phyloP scores from a whole-genome alignment of 495 filamentous ascomycete species.

The Aspergillus conjunctus region DNA sequence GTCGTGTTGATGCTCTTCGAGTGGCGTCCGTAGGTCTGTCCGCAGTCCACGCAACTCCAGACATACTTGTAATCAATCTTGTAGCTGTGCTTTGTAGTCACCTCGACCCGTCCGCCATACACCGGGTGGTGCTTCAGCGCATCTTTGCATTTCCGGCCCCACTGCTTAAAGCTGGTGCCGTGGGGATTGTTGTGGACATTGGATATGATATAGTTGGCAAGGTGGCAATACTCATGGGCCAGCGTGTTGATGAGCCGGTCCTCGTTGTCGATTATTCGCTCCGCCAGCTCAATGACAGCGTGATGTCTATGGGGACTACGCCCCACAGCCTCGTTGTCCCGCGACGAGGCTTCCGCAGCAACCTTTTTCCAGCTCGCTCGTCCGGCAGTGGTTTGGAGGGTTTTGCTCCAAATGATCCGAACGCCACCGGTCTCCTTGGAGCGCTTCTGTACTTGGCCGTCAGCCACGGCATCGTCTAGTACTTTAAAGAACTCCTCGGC shows the following conservation, averaged over 20 bases:
- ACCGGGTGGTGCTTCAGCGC: conserved; percentile 45
- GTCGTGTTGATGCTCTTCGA: conserved; percentile 74
- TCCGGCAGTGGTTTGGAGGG: conserved; percentile 83
- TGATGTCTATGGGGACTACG: conserved; percentile 50
- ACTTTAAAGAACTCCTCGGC: conserved; percentile 69
- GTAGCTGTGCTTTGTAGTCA: conserved; percentile 87
- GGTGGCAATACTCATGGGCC: conserved; percentile 94
- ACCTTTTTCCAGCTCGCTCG: conserved; percentile 72
- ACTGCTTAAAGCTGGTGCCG: conserved; percentile 79
- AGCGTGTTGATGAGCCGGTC: conserved; percentile 81
- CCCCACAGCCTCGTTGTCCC: conserved; percentile 1
- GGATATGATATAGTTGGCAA: conserved; percentile 82
- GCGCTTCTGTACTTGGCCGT: conserved; percentile 60
- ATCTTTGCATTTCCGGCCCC: conserved; percentile 53
- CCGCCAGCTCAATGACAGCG: conserved; percentile 83
- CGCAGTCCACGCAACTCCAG: conserved; percentile 78
- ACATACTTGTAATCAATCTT: conserved; percentile 87
- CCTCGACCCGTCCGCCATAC: conserved; percentile 60
- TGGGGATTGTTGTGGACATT: conserved; percentile 71
- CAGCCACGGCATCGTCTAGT: conserved; percentile 69
- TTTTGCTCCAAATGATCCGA: conserved; percentile 79
- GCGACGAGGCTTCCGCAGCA: conserved; percentile 13
- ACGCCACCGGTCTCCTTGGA: conserved; percentile 73
- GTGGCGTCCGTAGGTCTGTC: conserved; percentile 71
- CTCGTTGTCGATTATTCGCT: conserved; percentile 79